Evolutionary conservation across 768 basidiomycete species (phyloP).

Genomic region (Serendipita sp.): DNA sequence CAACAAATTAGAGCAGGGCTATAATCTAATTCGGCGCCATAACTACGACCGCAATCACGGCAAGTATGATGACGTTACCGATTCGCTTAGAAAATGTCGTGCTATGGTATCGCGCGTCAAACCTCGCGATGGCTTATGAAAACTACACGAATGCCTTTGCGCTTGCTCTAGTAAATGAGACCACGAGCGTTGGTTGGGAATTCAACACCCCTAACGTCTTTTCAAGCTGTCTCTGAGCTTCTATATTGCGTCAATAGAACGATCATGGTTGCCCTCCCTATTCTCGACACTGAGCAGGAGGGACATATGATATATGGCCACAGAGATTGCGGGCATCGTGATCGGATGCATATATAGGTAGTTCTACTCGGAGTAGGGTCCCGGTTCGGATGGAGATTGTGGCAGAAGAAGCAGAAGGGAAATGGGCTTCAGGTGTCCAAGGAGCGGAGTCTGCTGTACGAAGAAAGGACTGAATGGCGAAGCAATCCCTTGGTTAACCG

Average conservation of each 20-base stretch:
- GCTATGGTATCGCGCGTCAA: constrained; percentile 10
- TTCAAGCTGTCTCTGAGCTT: constrained; percentile 18
- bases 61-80: not conserved
- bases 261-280: constrained; percentile 41
- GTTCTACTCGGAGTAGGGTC: not conserved
- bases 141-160: constrained; percentile 11
- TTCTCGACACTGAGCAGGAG: constrained; percentile 27
- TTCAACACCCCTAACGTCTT: constrained; percentile 18
- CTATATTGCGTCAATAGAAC: constrained; percentile 47
- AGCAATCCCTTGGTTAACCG: too few species aligned
- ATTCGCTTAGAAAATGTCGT: constrained; percentile 7
- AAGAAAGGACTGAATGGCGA: too few species aligned
- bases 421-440: not conserved
- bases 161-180: not conserved
- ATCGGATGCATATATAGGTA: not conserved
- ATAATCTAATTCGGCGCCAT: too few species aligned
- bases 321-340: not conserved
- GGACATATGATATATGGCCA: not conserved
- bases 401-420: not conserved
- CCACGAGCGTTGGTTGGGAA: not conserved
- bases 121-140: constrained; percentile 8
- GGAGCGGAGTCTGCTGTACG: too few species aligned
- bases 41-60: too few species aligned
- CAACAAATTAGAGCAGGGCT: too few species aligned
- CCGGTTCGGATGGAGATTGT: not conserved